phyloP scores from a whole-genome alignment of 768 basidiomycete species.

The Megacollybia marginata region DNA sequence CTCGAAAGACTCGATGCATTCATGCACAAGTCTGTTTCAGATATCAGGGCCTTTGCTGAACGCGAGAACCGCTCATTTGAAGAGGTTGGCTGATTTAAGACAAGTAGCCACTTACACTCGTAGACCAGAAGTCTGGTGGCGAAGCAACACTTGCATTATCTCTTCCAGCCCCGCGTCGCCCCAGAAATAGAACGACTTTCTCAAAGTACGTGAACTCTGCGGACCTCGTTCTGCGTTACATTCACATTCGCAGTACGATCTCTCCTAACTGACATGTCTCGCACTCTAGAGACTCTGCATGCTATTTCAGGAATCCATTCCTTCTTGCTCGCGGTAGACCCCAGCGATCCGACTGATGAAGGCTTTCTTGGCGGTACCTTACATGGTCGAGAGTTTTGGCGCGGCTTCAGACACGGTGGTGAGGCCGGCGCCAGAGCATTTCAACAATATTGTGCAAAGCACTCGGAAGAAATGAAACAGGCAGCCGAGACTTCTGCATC shows the following conservation, averaged over 20 bases:
- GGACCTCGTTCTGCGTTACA: slow-evolving; percentile 4
- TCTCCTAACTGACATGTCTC: slow-evolving; percentile 42
- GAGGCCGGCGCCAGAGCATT: slow-evolving; percentile 50
- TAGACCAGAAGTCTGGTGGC: slow-evolving; percentile 48
- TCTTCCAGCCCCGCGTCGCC: slow-evolving; percentile 30
- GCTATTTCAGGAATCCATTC: slow-evolving; percentile 48
- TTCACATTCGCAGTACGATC: slow-evolving; percentile 31
- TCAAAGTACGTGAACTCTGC: slow-evolving; percentile 5
- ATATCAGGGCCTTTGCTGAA: slow-evolving; percentile 54
- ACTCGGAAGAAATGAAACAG: neutral
- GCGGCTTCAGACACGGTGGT: slow-evolving; percentile 51
- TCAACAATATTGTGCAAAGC: slow-evolving; percentile 6
- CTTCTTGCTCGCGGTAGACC: slow-evolving; percentile 55
- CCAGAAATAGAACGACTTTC: slow-evolving; percentile 8
- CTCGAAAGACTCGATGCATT: slow-evolving; percentile 59
- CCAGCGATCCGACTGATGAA: slow-evolving; percentile 33
- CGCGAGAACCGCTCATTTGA: slow-evolving; percentile 53
- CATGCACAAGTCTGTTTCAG: slow-evolving; percentile 47
- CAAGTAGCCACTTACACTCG: slow-evolving; percentile 14
- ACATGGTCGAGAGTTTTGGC: slow-evolving; percentile 60
- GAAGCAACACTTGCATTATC: slow-evolving; percentile 55
- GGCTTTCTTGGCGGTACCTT: slow-evolving; percentile 62
- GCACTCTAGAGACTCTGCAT: slow-evolving; percentile 45
- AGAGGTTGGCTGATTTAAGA: slow-evolving; percentile 32
- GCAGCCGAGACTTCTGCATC: neutral